phyloP scores from a whole-genome alignment of 2,329 filamentous ascomycete species.

The Stagonosporopsis cucurbitacearum region DNA sequence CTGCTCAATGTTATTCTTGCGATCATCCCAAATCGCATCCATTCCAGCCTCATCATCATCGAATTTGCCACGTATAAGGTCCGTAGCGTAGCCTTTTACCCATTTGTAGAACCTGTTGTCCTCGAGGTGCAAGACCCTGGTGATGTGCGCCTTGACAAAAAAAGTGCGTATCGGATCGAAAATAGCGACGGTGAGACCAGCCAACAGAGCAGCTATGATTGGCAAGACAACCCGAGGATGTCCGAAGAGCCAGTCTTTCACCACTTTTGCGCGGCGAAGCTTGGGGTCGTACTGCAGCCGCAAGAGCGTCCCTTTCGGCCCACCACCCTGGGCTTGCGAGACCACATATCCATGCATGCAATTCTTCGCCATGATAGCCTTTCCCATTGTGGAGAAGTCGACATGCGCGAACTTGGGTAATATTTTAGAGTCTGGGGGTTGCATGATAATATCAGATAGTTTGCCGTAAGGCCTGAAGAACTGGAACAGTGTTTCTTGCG shows the following conservation, averaged over 20 bases:
- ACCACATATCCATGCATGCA: conserved; percentile 88
- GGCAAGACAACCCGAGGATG: conserved; percentile 92
- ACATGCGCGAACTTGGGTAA: conserved; percentile 80
- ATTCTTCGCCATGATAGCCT: conserved; percentile 87
- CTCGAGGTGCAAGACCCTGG: conserved; percentile 74
- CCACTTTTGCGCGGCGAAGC: conserved; percentile 72
- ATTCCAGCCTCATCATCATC: conserved; percentile 72
- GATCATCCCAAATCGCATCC: conserved; percentile 85
- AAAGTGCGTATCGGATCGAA: conserved; percentile 96
- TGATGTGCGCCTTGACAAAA: conserved; percentile 88
- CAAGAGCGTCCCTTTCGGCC: conserved; percentile 76
- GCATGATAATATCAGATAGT: conserved; percentile 80
- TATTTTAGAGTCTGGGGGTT: conserved; percentile 85
- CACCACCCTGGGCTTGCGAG: conserved; percentile 71
- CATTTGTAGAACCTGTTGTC: conserved; percentile 79
- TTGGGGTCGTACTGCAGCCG: conserved; percentile 84
- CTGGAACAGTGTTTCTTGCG: conserved; percentile 84
- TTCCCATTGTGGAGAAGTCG: conserved; percentile 74
- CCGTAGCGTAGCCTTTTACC: conserved; percentile 76
- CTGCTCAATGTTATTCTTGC: conserved; percentile 80
- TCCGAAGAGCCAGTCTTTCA: conserved; percentile 84
- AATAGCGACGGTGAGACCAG: conserved; percentile 81
- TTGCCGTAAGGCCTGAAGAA: conserved; percentile 91
- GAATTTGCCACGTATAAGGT: conserved; percentile 66
- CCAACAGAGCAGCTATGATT: conserved; percentile 77